phyloP scores from a whole-genome alignment of 345 rosid species.

The Leavenworthia alabamica region DNA sequence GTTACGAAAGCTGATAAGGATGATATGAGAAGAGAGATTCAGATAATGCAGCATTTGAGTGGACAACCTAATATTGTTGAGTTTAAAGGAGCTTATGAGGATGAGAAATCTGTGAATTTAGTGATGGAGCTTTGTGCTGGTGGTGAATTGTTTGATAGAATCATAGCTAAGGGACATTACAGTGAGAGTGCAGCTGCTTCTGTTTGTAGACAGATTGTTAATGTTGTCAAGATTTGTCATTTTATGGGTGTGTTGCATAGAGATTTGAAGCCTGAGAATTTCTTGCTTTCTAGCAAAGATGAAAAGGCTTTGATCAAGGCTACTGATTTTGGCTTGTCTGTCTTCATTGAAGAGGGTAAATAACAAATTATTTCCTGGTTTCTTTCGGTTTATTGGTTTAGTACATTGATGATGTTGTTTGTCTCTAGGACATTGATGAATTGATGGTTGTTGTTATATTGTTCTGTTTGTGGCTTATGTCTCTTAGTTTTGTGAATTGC shows the following conservation, averaged over 20 bases:
- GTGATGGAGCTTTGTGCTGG: slow-evolving; percentile 60
- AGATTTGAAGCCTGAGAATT: slow-evolving; percentile 74
- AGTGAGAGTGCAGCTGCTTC: slow-evolving; percentile 37
- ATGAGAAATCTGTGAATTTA: slow-evolving; percentile 66
- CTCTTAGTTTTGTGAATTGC: slow-evolving; percentile 4
- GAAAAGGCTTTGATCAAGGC: slow-evolving; percentile 36
- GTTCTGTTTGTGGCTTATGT: neutral
- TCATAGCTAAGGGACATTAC: slow-evolving; percentile 34
- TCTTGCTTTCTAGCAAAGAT: slow-evolving; percentile 38
- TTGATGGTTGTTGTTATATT: neutral
- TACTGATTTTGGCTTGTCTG: slow-evolving; percentile 36
- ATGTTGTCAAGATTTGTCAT: slow-evolving; percentile 36
- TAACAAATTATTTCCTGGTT: neutral
- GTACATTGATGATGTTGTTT: slow-evolving; percentile 4
- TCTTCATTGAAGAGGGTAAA: slow-evolving; percentile 36
- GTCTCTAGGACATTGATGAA: slow-evolving; percentile 2
- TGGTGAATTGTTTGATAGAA: slow-evolving; percentile 35
- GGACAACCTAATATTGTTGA: slow-evolving; percentile 91
- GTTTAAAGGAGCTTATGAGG: slow-evolving; percentile 85
- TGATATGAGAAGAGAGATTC: slow-evolving; percentile 76
- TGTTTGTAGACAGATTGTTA: slow-evolving; percentile 31
- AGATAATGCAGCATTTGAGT: slow-evolving; percentile 91
- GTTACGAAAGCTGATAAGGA: slow-evolving; percentile 60
- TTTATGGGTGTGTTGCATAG: slow-evolving; percentile 92
- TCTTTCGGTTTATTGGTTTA: neutral